Percentiles rank a stretch among this genome's conserved stretches.
Evolutionary conservation across 345 rosid species (phyloP).

Genomic region (Citrus reticulata): DNA sequence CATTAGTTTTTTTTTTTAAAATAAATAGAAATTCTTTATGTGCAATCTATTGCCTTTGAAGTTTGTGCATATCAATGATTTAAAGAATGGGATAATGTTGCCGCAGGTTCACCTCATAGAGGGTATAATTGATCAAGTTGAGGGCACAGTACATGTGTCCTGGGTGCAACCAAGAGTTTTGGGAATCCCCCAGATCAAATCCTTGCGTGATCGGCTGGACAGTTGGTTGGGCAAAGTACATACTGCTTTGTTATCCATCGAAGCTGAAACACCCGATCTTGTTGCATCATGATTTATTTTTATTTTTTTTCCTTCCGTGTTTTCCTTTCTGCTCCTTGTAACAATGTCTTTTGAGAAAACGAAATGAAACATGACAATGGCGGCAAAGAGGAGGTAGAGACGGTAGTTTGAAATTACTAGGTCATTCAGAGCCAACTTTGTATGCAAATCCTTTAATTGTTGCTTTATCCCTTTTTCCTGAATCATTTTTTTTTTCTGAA

Average conservation of each 20-base stretch:
- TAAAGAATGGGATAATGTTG: neutral
- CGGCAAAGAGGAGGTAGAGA: neutral
- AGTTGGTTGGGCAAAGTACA: constrained; percentile 84
- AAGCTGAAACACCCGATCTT: constrained; percentile 98
- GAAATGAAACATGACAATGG: neutral
- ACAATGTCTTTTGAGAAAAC: neutral
- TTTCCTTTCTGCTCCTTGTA: constrained; percentile 14
- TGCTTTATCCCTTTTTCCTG: neutral
- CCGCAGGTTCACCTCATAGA: constrained; percentile 94
- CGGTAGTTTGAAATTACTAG: too few relatives aligned
- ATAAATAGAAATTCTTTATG: neutral
- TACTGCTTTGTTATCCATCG: constrained; percentile 74
- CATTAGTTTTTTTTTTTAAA: neutral
- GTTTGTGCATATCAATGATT: neutral
- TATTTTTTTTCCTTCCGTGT: neutral
- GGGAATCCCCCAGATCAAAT: constrained; percentile 88
- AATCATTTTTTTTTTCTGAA: neutral
- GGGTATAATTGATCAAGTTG: constrained; percentile 96
- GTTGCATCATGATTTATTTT: constrained; percentile 54
- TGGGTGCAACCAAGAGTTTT: constrained; percentile 99
- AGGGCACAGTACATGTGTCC: constrained; percentile 82
- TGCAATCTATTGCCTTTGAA: neutral
- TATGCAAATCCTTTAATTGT: too few relatives aligned
- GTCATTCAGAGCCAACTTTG: too few relatives aligned
- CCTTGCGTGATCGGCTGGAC: constrained; percentile 82